These are phyloP conservation scores for Phallus indusiatus DNA, from an alignment of 768 basidiomycete genomes.

Conservation along the genomic window DNA sequence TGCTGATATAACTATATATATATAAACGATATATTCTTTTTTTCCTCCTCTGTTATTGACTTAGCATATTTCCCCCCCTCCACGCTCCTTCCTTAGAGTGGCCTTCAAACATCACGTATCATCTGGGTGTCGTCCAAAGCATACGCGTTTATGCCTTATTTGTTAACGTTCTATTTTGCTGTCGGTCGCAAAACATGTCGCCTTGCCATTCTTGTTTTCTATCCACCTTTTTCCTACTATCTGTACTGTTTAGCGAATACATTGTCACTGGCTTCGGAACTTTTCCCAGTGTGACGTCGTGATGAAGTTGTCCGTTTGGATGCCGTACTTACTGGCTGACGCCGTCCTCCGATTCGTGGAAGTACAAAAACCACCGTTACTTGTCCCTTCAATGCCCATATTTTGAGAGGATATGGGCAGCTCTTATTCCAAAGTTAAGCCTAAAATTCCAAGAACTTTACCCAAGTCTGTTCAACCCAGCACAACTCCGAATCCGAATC, in stretches of 20 bases:
- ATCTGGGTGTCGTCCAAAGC: not conserved
- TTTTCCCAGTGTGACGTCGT: too few relatives aligned
- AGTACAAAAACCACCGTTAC: too few relatives aligned
- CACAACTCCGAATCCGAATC: not conserved
- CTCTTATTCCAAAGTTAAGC: not conserved
- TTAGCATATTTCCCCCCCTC: not conserved
- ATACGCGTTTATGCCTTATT: slow-evolving; percentile 2
- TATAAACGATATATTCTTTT: not conserved
- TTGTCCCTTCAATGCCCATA: not conserved
- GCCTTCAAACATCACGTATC: not conserved
- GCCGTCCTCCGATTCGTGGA: too few relatives aligned
- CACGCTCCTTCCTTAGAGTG: slow-evolving; percentile 2
- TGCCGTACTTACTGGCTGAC: too few relatives aligned
- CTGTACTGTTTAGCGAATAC: slow-evolving; percentile 8
- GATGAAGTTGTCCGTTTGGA: too few relatives aligned
- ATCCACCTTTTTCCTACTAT: slow-evolving; percentile 4
- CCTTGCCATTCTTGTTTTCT: slow-evolving; percentile 7
- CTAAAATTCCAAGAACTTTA: not conserved
- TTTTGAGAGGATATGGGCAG: not conserved
- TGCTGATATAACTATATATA: not conserved
- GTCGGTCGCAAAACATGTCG: slow-evolving; percentile 2
- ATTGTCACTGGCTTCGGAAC: too few relatives aligned
- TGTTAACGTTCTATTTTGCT: not conserved
- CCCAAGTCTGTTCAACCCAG: not conserved
- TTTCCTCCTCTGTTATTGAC: slow-evolving; percentile 1